A percentile compares a stretch with the other conserved stretches of the same genome.
Evolutionary conservation across 345 rosid genomes (phyloP).

Genomic region (Limnanthes douglasii): DNA sequence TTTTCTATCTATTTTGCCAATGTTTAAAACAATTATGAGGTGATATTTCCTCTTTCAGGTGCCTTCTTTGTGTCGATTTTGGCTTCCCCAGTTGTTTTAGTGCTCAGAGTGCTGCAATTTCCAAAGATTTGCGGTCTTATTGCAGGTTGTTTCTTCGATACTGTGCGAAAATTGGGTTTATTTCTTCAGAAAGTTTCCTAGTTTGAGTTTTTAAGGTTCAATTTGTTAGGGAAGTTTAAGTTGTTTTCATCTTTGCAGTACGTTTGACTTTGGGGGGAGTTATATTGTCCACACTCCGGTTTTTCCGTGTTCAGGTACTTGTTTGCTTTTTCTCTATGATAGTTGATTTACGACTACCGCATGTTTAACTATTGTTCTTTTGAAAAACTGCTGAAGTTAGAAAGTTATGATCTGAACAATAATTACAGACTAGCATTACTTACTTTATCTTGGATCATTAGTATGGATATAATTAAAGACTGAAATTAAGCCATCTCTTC

Average conservation of each 20-base stretch:
- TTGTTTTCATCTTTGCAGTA: constrained; percentile 27
- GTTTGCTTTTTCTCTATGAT: constrained; percentile 2
- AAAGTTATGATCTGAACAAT: too few species aligned
- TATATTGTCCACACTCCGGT: constrained; percentile 50
- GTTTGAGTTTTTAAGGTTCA: too few species aligned
- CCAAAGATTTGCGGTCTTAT: constrained; percentile 62
- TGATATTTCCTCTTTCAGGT: constrained; percentile 26
- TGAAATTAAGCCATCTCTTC: constrained; percentile 2
- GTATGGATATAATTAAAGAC: too few species aligned
- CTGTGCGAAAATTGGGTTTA: too few species aligned
- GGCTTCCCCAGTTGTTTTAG: constrained; percentile 45
- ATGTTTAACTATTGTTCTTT: constrained; percentile 10
- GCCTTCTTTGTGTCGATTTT: constrained; percentile 54
- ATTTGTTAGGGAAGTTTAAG: too few species aligned
- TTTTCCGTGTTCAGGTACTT: constrained; percentile 76
- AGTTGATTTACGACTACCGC: constrained; percentile 4
- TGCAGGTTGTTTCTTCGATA: constrained; percentile 34
- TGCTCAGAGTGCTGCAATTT: constrained; percentile 37
- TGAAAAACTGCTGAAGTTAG: too few species aligned
- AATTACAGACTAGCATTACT: too few species aligned
- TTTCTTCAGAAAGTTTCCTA: too few species aligned
- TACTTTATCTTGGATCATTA: too few species aligned
- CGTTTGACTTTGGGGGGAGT: constrained; percentile 77
- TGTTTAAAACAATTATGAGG: neutral
- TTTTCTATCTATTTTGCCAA: neutral